Conservation (phyloP, 2,329 filamentous ascomycete species). For the Colletotrichum sp. region DNA sequence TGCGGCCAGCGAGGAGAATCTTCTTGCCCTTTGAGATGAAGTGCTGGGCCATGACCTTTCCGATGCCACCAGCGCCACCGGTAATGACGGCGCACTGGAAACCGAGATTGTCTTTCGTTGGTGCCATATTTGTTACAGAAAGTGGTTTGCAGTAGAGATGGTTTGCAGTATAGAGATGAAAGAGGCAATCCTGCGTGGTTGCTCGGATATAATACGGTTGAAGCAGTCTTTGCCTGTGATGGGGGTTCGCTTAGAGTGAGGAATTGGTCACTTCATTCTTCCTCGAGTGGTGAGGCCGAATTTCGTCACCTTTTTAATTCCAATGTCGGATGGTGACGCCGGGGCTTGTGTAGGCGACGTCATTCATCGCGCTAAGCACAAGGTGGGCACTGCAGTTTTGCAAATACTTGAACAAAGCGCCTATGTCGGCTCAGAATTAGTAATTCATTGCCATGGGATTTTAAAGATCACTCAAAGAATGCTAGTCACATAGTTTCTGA, state of each 20-base stretch:
- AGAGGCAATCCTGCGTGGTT: not conserved
- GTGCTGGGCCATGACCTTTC: conserved; percentile 51
- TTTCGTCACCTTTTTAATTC: not conserved
- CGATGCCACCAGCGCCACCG: conserved; percentile 57
- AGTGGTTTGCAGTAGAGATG: not conserved
- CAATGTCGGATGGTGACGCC: not conserved
- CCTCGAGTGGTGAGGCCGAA: not conserved
- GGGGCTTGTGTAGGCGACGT: not conserved
- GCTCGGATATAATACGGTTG: rapidly evolving
- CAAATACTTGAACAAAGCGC: not conserved
- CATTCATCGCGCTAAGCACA: not conserved
- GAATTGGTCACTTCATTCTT: not conserved
- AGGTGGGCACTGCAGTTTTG: rapidly evolving
- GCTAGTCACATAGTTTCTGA: rapidly evolving
- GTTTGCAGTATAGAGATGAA: not conserved
- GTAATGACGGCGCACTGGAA: conserved; percentile 53
- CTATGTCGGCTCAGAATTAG: not conserved
- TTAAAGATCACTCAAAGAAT: not conserved
- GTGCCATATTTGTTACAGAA: not conserved
- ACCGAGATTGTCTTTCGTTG: conserved; percentile 24
- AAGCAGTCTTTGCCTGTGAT: rapidly evolving
- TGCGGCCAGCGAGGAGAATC: conserved; percentile 58
- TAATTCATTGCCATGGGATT: not conserved
- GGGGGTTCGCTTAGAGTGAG: not conserved
- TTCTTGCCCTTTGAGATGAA: conserved; percentile 51